Evolutionary conservation across 2,329 filamentous ascomycete genomes (phyloP).

Genomic region (Alternaria gansuensis): DNA sequence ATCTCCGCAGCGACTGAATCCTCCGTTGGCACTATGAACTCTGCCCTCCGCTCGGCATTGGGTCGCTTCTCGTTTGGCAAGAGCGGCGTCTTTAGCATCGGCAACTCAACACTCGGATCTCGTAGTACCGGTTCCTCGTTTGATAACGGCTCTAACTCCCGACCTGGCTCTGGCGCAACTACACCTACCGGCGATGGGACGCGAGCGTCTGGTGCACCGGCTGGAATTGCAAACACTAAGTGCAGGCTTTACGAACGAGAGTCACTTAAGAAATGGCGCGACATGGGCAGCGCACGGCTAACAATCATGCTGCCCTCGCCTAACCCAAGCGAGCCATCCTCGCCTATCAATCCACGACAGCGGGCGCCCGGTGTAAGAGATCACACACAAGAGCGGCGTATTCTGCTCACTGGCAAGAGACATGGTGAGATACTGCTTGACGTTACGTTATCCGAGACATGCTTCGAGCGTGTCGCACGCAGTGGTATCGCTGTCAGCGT

Average conservation of each 20-base stretch:
- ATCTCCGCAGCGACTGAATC: slow-evolving; percentile 74
- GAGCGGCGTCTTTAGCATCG: slow-evolving; percentile 81
- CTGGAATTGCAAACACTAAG: slow-evolving; percentile 80
- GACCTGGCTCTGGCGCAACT: slow-evolving; percentile 43
- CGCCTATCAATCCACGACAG: slow-evolving; percentile 39
- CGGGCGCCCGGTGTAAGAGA: slow-evolving; percentile 51
- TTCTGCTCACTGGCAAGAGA: slow-evolving; percentile 78
- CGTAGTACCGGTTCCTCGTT: slow-evolving; percentile 63
- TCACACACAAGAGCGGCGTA: slow-evolving; percentile 76
- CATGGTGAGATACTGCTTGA: slow-evolving; percentile 77
- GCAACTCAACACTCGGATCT: slow-evolving; percentile 75
- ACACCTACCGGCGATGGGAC: slow-evolving; percentile 43
- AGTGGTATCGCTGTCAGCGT: slow-evolving; percentile 89
- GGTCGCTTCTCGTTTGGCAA: slow-evolving; percentile 74
- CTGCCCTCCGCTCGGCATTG: slow-evolving; percentile 76
- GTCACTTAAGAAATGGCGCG: slow-evolving; percentile 80
- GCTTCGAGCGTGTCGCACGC: slow-evolving; percentile 83
- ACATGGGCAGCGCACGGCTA: slow-evolving; percentile 84
- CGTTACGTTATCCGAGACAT: slow-evolving; percentile 82
- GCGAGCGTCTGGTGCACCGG: slow-evolving; percentile 56
- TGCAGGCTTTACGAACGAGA: slow-evolving; percentile 86
- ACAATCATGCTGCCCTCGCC: slow-evolving; percentile 77
- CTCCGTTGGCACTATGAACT: slow-evolving; percentile 77
- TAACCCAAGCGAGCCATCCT: slow-evolving; percentile 59
- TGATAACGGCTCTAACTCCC: slow-evolving; percentile 53